Conservation (phyloP, 306 rosid species). For the Ammopiptanthus mongolicus region DNA sequence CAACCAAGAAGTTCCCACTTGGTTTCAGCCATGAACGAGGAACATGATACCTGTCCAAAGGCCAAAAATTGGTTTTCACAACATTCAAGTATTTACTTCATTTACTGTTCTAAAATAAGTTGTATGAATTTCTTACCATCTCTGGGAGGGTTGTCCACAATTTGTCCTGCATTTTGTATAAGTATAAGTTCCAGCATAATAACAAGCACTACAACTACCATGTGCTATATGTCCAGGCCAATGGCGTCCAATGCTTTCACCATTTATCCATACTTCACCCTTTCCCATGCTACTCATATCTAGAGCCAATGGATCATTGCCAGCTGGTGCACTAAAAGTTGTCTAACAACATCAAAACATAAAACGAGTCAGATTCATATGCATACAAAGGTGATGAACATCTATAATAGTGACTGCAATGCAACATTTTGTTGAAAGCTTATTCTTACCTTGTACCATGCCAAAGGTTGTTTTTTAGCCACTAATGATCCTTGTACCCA, state of each 20-base stretch:
- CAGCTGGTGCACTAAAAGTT: conserved; percentile 52
- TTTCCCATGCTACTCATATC: conserved; percentile 83
- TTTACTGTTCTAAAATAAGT: background rate
- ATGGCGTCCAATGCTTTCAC: conserved; percentile 76
- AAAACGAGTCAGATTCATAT: background rate
- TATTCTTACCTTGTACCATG: conserved; percentile 89
- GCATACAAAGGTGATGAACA: background rate
- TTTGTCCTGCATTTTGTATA: conserved; percentile 52
- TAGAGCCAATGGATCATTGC: conserved; percentile 77
- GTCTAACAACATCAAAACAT: conserved; percentile 37
- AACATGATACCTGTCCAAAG: conserved; percentile 75
- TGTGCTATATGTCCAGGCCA: conserved; percentile 62
- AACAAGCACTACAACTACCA: conserved; percentile 54
- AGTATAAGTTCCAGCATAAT: conserved; percentile 58
- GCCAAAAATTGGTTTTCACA: background rate
- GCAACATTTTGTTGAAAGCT: background rate
- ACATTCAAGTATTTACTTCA: background rate
- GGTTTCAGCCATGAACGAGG: conserved; percentile 85
- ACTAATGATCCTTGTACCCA: conserved; percentile 47
- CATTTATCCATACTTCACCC: conserved; percentile 87
- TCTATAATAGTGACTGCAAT: background rate
- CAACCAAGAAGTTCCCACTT: conserved; percentile 63
- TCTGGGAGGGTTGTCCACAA: conserved; percentile 74
- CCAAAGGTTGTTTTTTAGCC: conserved; percentile 53
- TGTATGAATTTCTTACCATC: conserved; percentile 49